Evolutionary conservation across 169 alveolate species (phyloP), one percentile per base, ranked within the genome.

Genomic region (Perkinsus olseni): DNA sequence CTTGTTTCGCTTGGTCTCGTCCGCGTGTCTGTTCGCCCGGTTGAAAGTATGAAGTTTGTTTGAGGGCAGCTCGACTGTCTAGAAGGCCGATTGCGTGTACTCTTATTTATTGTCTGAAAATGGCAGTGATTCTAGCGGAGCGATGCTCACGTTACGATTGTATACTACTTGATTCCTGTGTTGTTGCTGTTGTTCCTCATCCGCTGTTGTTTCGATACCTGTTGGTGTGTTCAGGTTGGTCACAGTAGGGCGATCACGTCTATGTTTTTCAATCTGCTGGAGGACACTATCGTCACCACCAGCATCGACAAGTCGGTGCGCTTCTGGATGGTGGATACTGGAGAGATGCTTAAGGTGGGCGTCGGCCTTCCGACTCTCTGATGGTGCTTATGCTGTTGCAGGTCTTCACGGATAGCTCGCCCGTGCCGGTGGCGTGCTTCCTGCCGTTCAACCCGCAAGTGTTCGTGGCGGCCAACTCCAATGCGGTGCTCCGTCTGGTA

Each of bases 401-500:
- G 94, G 94, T 94, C 37, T 94, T 94, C 92, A 74, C 94, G 24
- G 95, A 94, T 91, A 74, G 93, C 37, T 37, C 93, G 0, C 93
- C 94, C 1, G 92, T 93, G 36, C 94, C 92, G 24, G 95, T 93
- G 11, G 95, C 95, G 28, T 91, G 92, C 38, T 62, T 94, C 37
- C 91, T 94, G n/a, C 95, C 94, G 20, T 91, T 92, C 94, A 92
- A 92, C 50, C 95, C 95, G 31, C 39, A 34, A 91, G 50, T 93
- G 74, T 95, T 95, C 39, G 95, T 95, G 13, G 95, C 95, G 0
- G 95, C 96, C 74, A 95, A 95, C 94, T 48, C 93, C 38, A 95
- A 95, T 38, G 94, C 96, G 20, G 95, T 95, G 39, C 94, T 95
- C 74, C 95, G 96, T 13, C 93, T 95, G 45, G 96, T 95, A 92